A percentile compares a stretch with the other conserved stretches of the same genome.
Evolutionary conservation across 768 basidiomycete species (phyloP).

Genomic region (Phylloporus sp.): DNA sequence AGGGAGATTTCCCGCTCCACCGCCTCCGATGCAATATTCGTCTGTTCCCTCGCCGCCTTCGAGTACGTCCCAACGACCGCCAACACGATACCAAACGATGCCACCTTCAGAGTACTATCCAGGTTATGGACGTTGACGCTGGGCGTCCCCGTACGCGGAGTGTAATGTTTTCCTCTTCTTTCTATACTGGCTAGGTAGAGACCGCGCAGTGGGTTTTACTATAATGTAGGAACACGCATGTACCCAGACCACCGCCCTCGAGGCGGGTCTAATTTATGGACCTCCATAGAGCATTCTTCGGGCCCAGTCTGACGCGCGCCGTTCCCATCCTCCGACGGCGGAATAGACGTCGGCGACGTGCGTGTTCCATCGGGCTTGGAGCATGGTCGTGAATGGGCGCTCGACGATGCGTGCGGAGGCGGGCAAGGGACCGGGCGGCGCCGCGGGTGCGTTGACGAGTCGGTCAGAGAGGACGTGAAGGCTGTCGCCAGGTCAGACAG

Average conservation of each 20-base stretch:
- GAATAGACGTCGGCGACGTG: constrained; percentile 45
- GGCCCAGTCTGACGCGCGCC: constrained; percentile 43
- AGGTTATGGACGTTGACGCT: constrained; percentile 28
- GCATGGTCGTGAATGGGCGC: constrained; percentile 40
- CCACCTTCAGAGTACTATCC: constrained; percentile 29
- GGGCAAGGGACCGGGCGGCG: constrained; percentile 46
- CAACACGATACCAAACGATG: constrained; percentile 25
- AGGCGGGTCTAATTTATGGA: too few species aligned
- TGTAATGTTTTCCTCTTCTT: too few species aligned
- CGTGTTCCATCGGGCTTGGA: constrained; percentile 57
- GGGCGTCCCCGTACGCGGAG: too few species aligned
- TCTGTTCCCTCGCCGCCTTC: constrained; percentile 16
- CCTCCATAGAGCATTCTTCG: constrained; percentile 41
- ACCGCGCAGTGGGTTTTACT: too few species aligned
- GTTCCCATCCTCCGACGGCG: constrained; percentile 44
- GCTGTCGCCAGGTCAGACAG: constrained; percentile 24
- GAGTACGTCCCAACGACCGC: constrained; percentile 12
- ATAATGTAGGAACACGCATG: neutral
- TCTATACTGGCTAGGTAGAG: too few species aligned
- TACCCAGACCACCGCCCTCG: too few species aligned
- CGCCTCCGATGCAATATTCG: constrained; percentile 24
- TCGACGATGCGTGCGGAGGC: constrained; percentile 51
- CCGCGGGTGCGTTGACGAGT: constrained; percentile 45
- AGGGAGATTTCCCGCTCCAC: constrained; percentile 26
- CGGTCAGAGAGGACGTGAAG: constrained; percentile 46